Base-by-base conservation (phyloP, 2,329 filamentous ascomycete species). In the Penicillium sp. region DNA sequence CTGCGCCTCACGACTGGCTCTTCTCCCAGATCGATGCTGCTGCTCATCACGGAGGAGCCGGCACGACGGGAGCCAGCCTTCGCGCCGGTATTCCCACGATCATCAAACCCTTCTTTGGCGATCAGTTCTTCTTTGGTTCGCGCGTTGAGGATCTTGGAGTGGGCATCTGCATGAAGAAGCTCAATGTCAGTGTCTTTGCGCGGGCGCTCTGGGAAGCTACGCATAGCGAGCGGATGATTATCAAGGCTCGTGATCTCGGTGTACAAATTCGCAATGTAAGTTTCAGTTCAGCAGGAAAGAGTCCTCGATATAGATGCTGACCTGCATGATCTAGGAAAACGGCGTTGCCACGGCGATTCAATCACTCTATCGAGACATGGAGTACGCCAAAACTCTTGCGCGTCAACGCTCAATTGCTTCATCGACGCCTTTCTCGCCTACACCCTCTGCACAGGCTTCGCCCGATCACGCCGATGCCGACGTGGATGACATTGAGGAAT, bases 101-200 rank as follows among this genome's bases (percentile, higher is more conserved):
- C 54, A 86, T 97, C 64, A 88, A 91, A 52, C 93, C 93, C 0
- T 98, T 97, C 74, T 98, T 98, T 64, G 93, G 93, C 4, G 93
- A 98, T 61, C 93, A 98, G 65, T 96, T 86, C 76, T 98, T 98
- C 75, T 97, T 95, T 60, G 93, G 90, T 5, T 81, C 78, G 28
- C 80, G 93, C 4, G 86, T 97, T 1, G 90, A 97, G 66, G 91
- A 97, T 62, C 76, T 98, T 5, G 91, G 93, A 0, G 93, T 97
- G 2, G 93, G 93, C 0, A 84, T 95, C 18, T 88, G 85, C 63
- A 76, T 98, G 59, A 90, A 86, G 74, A 93, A 88, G 68, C 82
- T 95, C 74, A 94, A 93, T 24, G 85, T 88, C n/a, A 86, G 82
- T 55, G 80, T 85, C 34, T 91, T 98, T 59, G 86, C 88, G 12